Conservation (phyloP, 1,139 yeast genomes). For the Nakaseomyces nivariensis region DNA sequence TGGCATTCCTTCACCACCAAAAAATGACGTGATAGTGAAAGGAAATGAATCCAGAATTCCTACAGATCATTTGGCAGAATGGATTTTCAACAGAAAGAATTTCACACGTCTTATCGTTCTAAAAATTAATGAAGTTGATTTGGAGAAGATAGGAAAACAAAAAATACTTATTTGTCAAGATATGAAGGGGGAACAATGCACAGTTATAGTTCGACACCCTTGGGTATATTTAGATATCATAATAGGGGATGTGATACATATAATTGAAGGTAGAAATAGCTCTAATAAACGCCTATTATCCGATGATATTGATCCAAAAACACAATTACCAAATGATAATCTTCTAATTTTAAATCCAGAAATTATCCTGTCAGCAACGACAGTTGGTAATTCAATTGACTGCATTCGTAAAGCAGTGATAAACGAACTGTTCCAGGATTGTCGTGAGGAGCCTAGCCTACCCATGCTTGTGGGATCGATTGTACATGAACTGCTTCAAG, state of each 20-base stretch:
- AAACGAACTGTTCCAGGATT: slow-evolving; percentile 41
- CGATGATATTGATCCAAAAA: slow-evolving; percentile 29
- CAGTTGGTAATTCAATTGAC: slow-evolving; percentile 62
- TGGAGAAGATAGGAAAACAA: slow-evolving; percentile 34
- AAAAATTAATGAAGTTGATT: slow-evolving; percentile 30
- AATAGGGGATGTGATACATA: slow-evolving; percentile 48
- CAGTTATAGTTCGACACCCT: slow-evolving; percentile 42
- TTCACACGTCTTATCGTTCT: slow-evolving; percentile 41
- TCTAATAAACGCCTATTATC: slow-evolving; percentile 25
- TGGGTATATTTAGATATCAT: slow-evolving; percentile 38
- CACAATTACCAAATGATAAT: slow-evolving; percentile 49
- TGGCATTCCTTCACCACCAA: neutral
- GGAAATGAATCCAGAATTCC: neutral
- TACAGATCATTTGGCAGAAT: neutral
- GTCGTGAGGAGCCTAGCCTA: slow-evolving; percentile 43
- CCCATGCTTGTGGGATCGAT: slow-evolving; percentile 69
- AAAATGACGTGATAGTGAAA: neutral
- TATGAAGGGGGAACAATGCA: slow-evolving; percentile 28
- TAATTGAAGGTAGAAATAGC: slow-evolving; percentile 39
- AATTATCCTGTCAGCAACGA: slow-evolving; percentile 66
- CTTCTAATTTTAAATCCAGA: slow-evolving; percentile 79
- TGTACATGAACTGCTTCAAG: slow-evolving; percentile 71
- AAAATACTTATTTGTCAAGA: slow-evolving; percentile 42
- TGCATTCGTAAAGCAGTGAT: slow-evolving; percentile 69
- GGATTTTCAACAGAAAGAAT: slow-evolving; percentile 30